Evolutionary conservation across 2,329 filamentous ascomycete genomes (phyloP).

Genomic region (Cladosporium sp.): DNA sequence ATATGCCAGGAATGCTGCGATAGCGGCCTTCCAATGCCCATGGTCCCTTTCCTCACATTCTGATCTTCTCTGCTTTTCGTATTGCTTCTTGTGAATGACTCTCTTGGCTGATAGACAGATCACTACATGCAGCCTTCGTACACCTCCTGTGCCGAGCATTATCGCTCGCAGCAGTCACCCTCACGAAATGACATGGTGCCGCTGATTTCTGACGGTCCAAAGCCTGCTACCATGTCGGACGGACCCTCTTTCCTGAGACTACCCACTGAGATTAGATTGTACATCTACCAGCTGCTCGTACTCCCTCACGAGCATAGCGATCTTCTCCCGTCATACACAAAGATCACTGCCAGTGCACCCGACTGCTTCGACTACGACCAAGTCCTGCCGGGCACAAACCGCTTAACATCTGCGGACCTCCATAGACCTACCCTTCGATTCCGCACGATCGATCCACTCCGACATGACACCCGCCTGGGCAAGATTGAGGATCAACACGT

Average conservation of each 20-base stretch:
- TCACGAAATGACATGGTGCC: neutral
- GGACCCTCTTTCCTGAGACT: constrained; percentile 37
- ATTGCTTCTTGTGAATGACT: neutral
- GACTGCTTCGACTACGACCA: constrained; percentile 42
- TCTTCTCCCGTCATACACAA: constrained; percentile 29
- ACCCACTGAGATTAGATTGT: constrained; percentile 43
- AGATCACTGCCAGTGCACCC: constrained; percentile 31
- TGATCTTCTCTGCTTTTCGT: neutral
- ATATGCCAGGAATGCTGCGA: neutral
- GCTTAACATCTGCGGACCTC: constrained; percentile 16
- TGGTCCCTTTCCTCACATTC: neutral
- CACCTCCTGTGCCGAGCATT: constrained; percentile 23
- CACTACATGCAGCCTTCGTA: constrained; percentile 18
- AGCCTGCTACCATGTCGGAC: neutral
- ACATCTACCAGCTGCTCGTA: constrained; percentile 44
- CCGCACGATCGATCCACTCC: constrained; percentile 40
- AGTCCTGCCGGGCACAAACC: constrained; percentile 16
- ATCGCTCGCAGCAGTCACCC: constrained; percentile 9
- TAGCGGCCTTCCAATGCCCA: constrained; percentile 1
- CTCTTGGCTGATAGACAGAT: neutral
- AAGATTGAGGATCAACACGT: constrained; percentile 22
- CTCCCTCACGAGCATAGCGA: constrained; percentile 30
- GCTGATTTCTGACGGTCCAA: neutral
- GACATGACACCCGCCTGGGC: constrained; percentile 23
- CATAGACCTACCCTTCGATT: constrained; percentile 36